Base-by-base conservation (phyloP, 2,329 filamentous ascomycete species). In the Alternaria triticimaculans region DNA sequence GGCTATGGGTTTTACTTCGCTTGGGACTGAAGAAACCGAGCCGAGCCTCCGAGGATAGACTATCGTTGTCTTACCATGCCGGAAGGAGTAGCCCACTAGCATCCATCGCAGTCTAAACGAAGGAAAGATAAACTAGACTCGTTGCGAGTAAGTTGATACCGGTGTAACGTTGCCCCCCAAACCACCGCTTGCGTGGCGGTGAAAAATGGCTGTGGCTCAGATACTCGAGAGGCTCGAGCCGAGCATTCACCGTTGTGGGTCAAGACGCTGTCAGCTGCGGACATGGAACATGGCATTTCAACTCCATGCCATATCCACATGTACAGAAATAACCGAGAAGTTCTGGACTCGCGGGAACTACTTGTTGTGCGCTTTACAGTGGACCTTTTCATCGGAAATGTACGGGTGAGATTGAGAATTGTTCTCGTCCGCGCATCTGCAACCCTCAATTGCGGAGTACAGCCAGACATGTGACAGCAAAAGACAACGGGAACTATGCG, bases 391-490 rank as follows among this genome's bases (percentile, higher is more conserved):
- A 7, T 61, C 59, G 59, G 59, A 56, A 48, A 23, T 61, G 46
- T 41, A 61, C 59, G 59, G 59, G 57, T 60, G 43, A 45, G 43
- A 33, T 53, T 23, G 12, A 14, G 14, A n/a, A 6, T 33, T 25
- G 11, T 61, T 61, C 59, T 58, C 59, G 59, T 57, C 49, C 49
- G 59, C 59, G 59, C 59, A 55, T 26, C 50, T 43, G 33, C 50
- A 41, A 41, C 37, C 37, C 37, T 18, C 5, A 18, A 41, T 1
- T 41, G 37, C 37, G 37, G 37, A 41, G 51, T 50, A 57, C 28
- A 18, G 30, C 21, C 54, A 23, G 23, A 41, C 59, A 51, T 61
- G 53, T 61, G 53, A 57, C 25, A 56, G 56, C 12, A 33, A 25
- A 25, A 9, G 30, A 46, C 18, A 21, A 14, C 28, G 58, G 28